Conservation (phyloP, 2,329 filamentous ascomycete genomes). For the Cercospora zeina region DNA sequence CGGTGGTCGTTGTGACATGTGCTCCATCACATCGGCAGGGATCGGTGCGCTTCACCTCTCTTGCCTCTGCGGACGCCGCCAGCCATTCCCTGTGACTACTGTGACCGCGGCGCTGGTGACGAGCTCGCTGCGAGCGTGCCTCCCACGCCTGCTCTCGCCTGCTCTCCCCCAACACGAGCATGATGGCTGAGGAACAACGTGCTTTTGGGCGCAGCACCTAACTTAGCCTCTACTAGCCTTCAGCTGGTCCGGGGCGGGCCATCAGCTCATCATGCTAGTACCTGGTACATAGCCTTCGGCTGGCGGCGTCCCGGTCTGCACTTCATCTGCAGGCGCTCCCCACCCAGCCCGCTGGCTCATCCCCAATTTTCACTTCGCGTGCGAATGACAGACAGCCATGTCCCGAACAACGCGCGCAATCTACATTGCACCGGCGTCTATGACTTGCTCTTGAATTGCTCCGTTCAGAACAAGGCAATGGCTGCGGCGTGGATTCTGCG, state of each 20-base stretch:
- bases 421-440: background rate
- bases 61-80: too few relatives aligned
- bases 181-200: background rate
- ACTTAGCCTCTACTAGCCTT: too few relatives aligned
- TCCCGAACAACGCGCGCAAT: background rate
- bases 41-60: background rate
- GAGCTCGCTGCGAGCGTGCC: too few relatives aligned
- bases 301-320: constrained; percentile 17
- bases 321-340: constrained; percentile 7
- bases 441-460: background rate
- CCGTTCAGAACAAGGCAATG: background rate
- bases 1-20: too few relatives aligned
- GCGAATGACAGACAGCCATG: background rate
- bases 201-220: too few relatives aligned
- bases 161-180: background rate
- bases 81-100: too few relatives aligned
- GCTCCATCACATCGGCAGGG: too few relatives aligned
- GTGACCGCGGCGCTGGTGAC: too few relatives aligned
- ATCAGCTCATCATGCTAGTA: too few relatives aligned
- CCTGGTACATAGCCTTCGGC: constrained; percentile 14
- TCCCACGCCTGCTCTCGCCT: too few relatives aligned
- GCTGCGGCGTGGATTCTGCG: background rate
- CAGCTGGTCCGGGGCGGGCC: too few relatives aligned
- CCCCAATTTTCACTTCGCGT: background rate
- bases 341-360: background rate